Evolutionary conservation across 106 monocot genomes (phyloP).

Genomic region (Dendrobium huoshanense): DNA sequence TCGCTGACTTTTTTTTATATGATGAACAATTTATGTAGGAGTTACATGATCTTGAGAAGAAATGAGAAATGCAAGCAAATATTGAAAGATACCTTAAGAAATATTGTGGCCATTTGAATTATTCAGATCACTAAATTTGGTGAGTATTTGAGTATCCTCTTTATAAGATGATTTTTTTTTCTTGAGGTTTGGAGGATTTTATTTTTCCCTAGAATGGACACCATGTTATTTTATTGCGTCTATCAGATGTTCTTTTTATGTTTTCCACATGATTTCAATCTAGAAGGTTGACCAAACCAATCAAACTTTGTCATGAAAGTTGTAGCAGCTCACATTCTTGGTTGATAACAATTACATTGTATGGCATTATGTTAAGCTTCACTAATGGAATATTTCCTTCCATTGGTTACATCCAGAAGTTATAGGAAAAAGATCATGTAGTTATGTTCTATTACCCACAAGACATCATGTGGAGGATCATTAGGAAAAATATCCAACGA

Average conservation of each 20-base stretch:
- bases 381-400: background rate
- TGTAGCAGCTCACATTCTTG: background rate
- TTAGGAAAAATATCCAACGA: too few relatives aligned
- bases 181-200: background rate
- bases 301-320: background rate
- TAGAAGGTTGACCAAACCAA: background rate
- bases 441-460: background rate
- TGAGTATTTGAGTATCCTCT: background rate
- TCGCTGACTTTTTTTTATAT: background rate
- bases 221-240: background rate
- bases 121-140: background rate
- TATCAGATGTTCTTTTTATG: background rate
- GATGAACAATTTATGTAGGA: background rate
- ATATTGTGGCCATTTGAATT: background rate
- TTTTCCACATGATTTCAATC: background rate
- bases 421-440: background rate
- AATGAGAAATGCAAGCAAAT: background rate
- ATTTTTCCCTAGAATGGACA: background rate
- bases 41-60: background rate
- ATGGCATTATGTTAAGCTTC: background rate
- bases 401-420: background rate
- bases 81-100: background rate
- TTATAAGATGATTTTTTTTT: background rate
- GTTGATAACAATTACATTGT: background rate
- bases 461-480: too few relatives aligned